These are phyloP conservation scores for Podospora conica DNA, from an alignment of 495 filamentous ascomycete genomes.

Conservation along the genomic window DNA sequence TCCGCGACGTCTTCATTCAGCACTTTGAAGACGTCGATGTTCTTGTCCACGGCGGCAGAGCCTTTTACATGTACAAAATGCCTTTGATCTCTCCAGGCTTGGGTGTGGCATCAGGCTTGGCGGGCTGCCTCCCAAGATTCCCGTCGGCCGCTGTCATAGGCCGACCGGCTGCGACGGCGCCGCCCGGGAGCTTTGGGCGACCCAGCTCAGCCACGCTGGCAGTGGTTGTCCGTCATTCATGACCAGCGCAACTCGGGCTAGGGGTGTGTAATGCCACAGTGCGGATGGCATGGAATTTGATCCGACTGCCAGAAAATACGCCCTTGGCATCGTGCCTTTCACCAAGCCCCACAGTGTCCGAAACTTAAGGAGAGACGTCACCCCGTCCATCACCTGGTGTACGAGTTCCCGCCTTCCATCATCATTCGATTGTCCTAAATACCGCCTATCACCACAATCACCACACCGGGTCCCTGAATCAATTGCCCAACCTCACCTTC, in stretches of 20 bases:
- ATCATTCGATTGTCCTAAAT: background rate
- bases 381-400: background rate
- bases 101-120: background rate
- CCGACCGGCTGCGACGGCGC: constrained; percentile 2
- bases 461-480: background rate
- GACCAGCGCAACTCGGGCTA: background rate
- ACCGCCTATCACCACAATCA: background rate
- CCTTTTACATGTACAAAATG: background rate
- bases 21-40: background rate
- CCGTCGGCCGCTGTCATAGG: background rate
- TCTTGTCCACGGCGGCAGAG: background rate
- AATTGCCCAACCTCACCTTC: background rate
- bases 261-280: constrained; percentile 3
- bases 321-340: background rate
- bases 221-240: constrained; percentile 5
- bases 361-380: constrained; percentile 17
- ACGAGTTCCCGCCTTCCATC: background rate
- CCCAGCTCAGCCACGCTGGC: constrained; percentile 13
- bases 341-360: constrained; percentile 7
- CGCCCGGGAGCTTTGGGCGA: background rate
- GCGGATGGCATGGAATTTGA: background rate
- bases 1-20: background rate
- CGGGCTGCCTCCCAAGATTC: constrained; percentile 8
- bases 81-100: background rate
- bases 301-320: constrained; percentile 1